A percentile compares a stretch with the other conserved stretches of the same genome.
phyloP scores from a whole-genome alignment of 352 stramenopile genomes.

The Pythium brachiatum region DNA sequence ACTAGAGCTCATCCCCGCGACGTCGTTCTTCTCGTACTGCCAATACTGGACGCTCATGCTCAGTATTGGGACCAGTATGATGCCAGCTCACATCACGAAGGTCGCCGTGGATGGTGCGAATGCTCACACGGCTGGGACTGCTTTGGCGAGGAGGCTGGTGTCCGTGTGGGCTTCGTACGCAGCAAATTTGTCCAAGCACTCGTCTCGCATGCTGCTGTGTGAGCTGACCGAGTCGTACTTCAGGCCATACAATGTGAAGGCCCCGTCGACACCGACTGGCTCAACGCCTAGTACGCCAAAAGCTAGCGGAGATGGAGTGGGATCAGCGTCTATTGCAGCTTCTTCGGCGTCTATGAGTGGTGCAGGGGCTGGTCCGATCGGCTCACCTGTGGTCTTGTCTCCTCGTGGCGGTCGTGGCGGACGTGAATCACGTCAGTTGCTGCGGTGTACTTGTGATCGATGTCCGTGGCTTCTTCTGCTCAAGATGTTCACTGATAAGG shows the following conservation, averaged over 20 bases:
- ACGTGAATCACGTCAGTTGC: conserved; percentile 40
- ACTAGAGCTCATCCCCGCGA: conserved; percentile 37
- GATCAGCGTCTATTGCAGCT: neutral
- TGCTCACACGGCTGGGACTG: conserved; percentile 21
- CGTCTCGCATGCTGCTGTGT: conserved; percentile 52
- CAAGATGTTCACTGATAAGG: conserved; percentile 65
- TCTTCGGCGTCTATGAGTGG: neutral
- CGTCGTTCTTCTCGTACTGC: conserved; percentile 56
- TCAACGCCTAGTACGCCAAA: conserved; percentile 15
- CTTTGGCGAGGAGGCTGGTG: conserved; percentile 43
- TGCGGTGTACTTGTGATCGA: conserved; percentile 65
- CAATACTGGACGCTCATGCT: conserved; percentile 72
- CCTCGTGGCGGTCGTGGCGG: conserved; percentile 24
- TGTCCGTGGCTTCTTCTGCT: conserved; percentile 76
- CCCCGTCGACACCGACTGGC: conserved; percentile 19
- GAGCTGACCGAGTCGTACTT: conserved; percentile 66
- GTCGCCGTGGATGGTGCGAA: conserved; percentile 41
- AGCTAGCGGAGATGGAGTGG: neutral
- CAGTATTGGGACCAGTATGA: conserved; percentile 40
- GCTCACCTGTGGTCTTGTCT: conserved; percentile 7
- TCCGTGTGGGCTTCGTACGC: conserved; percentile 58
- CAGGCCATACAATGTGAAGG: conserved; percentile 36
- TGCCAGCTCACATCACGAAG: conserved; percentile 61
- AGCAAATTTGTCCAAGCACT: conserved; percentile 46
- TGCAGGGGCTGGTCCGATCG: neutral